Conservation (phyloP, 176 grass and related monocot genomes). For the Eragrostis curvula region DNA sequence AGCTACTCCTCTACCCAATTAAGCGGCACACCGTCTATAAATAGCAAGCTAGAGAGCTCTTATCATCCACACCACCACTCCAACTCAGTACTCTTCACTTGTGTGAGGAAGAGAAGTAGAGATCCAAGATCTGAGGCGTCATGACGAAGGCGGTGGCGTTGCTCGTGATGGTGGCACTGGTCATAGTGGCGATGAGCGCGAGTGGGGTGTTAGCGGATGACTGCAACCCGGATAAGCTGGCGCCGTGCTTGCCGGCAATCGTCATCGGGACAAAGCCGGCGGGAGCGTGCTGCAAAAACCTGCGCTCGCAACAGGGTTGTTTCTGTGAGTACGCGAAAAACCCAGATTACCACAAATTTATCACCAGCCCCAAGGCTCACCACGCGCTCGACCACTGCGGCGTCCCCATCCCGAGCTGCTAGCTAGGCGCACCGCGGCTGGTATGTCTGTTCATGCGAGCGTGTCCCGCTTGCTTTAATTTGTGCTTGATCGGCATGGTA, state of each 20-base stretch:
- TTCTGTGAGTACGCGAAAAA: conserved; percentile 46
- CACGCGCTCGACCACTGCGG: neutral
- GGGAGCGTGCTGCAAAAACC: conserved; percentile 26
- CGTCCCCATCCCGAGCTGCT: conserved; percentile 43
- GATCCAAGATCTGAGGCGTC: too few relatives aligned
- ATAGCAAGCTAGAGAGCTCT: neutral
- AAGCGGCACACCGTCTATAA: neutral
- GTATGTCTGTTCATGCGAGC: neutral
- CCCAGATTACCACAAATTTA: conserved; percentile 34
- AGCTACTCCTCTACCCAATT: neutral
- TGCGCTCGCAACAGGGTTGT: conserved; percentile 34
- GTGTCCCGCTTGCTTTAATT: neutral
- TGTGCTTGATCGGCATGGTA: too few relatives aligned
- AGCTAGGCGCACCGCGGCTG: neutral
- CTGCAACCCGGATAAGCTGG: conserved; percentile 29
- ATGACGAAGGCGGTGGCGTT: conserved; percentile 11
- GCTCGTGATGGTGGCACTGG: neutral
- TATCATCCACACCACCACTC: neutral
- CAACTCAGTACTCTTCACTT: neutral
- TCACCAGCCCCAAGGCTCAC: conserved; percentile 30
- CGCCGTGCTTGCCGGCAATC: conserved; percentile 37
- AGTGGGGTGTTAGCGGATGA: conserved; percentile 12
- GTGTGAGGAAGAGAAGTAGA: neutral
- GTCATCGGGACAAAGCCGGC: neutral
- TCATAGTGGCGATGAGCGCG: neutral